phyloP scores from a whole-genome alignment of 2,329 filamentous ascomycete species.

The Penicillium expansum region DNA sequence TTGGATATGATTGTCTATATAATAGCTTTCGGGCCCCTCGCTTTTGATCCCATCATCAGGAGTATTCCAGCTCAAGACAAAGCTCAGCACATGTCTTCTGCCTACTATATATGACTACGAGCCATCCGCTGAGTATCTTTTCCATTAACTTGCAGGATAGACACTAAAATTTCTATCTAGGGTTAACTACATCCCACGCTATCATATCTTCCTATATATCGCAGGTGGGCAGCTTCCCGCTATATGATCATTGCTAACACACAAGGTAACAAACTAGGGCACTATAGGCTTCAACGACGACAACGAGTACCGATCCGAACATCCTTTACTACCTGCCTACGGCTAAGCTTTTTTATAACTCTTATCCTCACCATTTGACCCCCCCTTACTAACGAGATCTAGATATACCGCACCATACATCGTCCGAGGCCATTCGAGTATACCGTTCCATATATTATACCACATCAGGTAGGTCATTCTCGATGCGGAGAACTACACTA shows the following conservation, averaged over 20 bases:
- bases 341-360: background rate
- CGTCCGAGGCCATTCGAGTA: background rate
- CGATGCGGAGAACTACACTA: background rate
- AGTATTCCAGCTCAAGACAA: background rate
- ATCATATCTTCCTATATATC: background rate
- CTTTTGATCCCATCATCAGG: background rate
- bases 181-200: background rate
- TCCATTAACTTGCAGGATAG: background rate
- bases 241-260: background rate
- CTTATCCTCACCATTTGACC: background rate
- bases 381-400: background rate
- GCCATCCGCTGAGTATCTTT: background rate
- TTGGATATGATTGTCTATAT: slow-evolving; percentile 1
- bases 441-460: background rate
- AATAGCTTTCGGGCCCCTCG: background rate
- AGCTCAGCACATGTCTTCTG: background rate
- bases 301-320: background rate
- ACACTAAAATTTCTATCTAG: background rate
- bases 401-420: background rate
- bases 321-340: background rate
- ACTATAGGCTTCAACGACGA: background rate
- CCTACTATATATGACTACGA: background rate
- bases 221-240: background rate
- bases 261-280: background rate
- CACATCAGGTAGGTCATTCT: background rate